Conservation (phyloP, 805 yeast genomes). For the Starmerella apicola region DNA sequence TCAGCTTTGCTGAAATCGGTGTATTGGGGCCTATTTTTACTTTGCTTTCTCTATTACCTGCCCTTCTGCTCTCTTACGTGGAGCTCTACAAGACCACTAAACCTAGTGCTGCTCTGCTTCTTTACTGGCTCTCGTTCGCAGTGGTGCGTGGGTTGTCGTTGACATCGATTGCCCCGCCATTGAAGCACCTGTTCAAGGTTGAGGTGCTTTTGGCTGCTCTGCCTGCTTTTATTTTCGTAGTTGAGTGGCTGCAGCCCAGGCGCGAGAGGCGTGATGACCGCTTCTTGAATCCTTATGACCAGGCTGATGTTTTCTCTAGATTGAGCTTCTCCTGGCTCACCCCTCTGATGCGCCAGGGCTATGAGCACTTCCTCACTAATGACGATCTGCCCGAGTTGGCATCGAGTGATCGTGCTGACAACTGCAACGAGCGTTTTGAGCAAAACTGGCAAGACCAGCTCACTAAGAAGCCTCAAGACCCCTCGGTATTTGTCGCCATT, state of each 20-base stretch:
- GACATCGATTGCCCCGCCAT: slow-evolving; percentile 18
- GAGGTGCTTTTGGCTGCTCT: slow-evolving; percentile 29
- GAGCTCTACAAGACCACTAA: slow-evolving; percentile 58
- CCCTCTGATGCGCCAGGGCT: slow-evolving; percentile 66
- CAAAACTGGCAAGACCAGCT: slow-evolving; percentile 50
- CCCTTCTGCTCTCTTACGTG: slow-evolving; percentile 47
- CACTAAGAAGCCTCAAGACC: slow-evolving; percentile 24
- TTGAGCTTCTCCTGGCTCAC: slow-evolving; percentile 90
- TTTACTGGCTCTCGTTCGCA: slow-evolving; percentile 59
- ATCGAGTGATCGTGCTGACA: slow-evolving; percentile 45
- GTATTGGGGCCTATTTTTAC: slow-evolving; percentile 31
- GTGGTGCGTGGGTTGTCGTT: slow-evolving; percentile 35
- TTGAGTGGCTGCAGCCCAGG: slow-evolving; percentile 31
- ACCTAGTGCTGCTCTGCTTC: slow-evolving; percentile 54
- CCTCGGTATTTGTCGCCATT: slow-evolving; percentile 51
- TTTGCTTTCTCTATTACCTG: slow-evolving; percentile 38
- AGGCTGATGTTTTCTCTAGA: slow-evolving; percentile 59
- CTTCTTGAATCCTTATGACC: slow-evolving; percentile 35
- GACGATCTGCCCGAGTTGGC: slow-evolving; percentile 76
- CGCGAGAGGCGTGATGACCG: slow-evolving; percentile 29
- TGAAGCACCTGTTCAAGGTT: not conserved
- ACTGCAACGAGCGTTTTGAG: slow-evolving; percentile 38
- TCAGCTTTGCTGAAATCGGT: slow-evolving; percentile 25
- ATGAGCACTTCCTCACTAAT: slow-evolving; percentile 37
- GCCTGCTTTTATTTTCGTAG: slow-evolving; percentile 24